Percentiles rank a stretch among this genome's conserved stretches.
Evolutionary conservation across 23 red algal species (phyloP).

Genomic region (Chondrus crispus): DNA sequence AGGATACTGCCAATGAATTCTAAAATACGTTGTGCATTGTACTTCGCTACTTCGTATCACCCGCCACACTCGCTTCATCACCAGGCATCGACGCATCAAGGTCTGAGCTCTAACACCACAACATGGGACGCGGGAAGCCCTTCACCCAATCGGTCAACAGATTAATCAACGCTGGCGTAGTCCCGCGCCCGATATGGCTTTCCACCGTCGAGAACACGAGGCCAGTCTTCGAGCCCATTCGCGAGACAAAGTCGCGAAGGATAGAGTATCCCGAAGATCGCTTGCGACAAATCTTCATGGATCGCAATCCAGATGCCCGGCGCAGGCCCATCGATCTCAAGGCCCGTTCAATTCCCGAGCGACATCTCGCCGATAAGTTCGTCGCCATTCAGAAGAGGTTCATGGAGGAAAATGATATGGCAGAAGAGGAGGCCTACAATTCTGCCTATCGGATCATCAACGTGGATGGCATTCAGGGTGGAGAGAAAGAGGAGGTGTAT

Average conservation of each 20-base stretch:
- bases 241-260: neutral
- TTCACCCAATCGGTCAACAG: conserved; percentile 20
- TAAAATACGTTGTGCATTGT: too few species aligned
- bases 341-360: neutral
- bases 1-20: too few species aligned
- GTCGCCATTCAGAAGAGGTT: conserved; percentile 14
- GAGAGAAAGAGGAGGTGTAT: conserved; percentile 10
- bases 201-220: neutral
- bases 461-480: neutral
- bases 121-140: conserved; percentile 39
- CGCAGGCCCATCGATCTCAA: conserved; percentile 26
- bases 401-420: conserved; percentile 29
- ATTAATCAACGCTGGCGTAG: conserved; percentile 1
- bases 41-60: too few species aligned
- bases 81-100: too few species aligned
- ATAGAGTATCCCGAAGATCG: conserved; percentile 53
- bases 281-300: conserved; percentile 27
- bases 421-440: conserved; percentile 34
- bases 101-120: too few species aligned
- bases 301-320: conserved; percentile 33
- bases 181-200: conserved; percentile 17
- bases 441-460: conserved; percentile 13
- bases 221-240: conserved; percentile 8
- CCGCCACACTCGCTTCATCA: too few species aligned
- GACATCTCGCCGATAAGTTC: conserved; percentile 36